Evolutionary conservation across 1,284 basidiomycete genomes (phyloP).

Genomic region (Leccinum olivaceoglutinosum): DNA sequence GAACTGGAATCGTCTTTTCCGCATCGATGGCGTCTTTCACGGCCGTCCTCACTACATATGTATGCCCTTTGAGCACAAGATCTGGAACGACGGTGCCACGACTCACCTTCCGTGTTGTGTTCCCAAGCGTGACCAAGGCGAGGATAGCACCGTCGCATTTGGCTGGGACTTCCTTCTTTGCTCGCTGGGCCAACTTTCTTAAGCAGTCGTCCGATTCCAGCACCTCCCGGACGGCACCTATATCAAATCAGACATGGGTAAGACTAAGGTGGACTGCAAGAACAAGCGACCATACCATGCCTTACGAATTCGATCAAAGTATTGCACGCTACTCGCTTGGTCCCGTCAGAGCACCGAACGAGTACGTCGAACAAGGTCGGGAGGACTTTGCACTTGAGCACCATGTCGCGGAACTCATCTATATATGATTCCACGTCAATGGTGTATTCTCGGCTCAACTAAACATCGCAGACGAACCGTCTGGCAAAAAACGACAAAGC

Average conservation of each 20-base stretch:
- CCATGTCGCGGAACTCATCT: slow-evolving; percentile 18
- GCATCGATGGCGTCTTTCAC: slow-evolving; percentile 16
- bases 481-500: slow-evolving; percentile 22
- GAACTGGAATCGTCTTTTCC: slow-evolving; percentile 14
- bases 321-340: slow-evolving; percentile 13
- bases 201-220: slow-evolving; percentile 11
- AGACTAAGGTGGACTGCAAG: not conserved
- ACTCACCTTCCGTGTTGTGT: slow-evolving; percentile 8
- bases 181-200: slow-evolving; percentile 15
- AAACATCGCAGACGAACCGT: slow-evolving; percentile 15
- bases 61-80: not conserved
- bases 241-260: not conserved
- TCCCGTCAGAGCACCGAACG: slow-evolving; percentile 17
- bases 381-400: slow-evolving; percentile 17
- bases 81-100: not conserved
- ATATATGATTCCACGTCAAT: not conserved
- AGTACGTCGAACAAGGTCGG: slow-evolving; percentile 20
- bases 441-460: not conserved
- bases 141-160: slow-evolving; percentile 20
- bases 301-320: slow-evolving; percentile 16
- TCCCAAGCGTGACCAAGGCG: slow-evolving; percentile 17
- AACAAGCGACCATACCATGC: slow-evolving; percentile 11
- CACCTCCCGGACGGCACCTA: slow-evolving; percentile 12
- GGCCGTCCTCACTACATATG: not conserved
- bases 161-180: slow-evolving; percentile 2